phyloP scores from a whole-genome alignment of 139 green algal species.

The Trebouxia sp. region DNA sequence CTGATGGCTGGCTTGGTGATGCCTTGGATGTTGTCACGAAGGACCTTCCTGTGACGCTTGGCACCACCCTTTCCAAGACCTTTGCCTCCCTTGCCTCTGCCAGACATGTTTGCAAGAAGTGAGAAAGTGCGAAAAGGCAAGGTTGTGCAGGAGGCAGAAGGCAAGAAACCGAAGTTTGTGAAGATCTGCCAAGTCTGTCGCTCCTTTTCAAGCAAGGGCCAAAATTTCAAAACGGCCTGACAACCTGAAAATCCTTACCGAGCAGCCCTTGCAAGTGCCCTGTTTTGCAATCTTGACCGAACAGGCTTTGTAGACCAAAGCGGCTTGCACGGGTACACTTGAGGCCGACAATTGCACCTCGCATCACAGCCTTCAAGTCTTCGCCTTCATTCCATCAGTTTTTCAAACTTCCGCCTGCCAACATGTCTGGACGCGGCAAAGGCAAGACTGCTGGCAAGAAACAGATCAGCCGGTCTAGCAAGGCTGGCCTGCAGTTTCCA shows the following conservation, averaged over 20 bases:
- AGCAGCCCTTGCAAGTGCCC: background rate
- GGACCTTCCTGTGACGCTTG: slow-evolving; percentile 91
- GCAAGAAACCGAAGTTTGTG: too few species aligned
- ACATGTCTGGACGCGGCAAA: slow-evolving; percentile 78
- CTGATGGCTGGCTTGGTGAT: slow-evolving; percentile 92
- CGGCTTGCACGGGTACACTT: too few species aligned
- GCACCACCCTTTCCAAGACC: slow-evolving; percentile 89
- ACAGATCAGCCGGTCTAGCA: slow-evolving; percentile 74
- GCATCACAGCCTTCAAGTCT: slow-evolving; percentile 6
- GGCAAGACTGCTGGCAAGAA: slow-evolving; percentile 77
- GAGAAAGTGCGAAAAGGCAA: background rate
- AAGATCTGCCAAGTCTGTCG: too few species aligned
- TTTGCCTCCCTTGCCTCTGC: slow-evolving; percentile 94
- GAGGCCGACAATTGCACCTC: too few species aligned
- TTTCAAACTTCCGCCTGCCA: slow-evolving; percentile 63
- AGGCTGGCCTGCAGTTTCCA: slow-evolving; percentile 90
- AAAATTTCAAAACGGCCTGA: too few species aligned
- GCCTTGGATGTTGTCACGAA: slow-evolving; percentile 73
- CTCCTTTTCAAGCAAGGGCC: too few species aligned
- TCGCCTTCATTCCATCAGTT: slow-evolving; percentile 42
- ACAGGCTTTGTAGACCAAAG: background rate
- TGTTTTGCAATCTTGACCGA: slow-evolving; percentile 15
- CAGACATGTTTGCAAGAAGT: slow-evolving; percentile 69
- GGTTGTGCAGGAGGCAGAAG: too few species aligned
- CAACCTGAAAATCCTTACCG: background rate